A percentile compares a stretch with the other conserved stretches of the same genome.
These are phyloP conservation scores for Tricholoma flavovirens DNA, from an alignment of 768 basidiomycete species.

Conservation along the genomic window DNA sequence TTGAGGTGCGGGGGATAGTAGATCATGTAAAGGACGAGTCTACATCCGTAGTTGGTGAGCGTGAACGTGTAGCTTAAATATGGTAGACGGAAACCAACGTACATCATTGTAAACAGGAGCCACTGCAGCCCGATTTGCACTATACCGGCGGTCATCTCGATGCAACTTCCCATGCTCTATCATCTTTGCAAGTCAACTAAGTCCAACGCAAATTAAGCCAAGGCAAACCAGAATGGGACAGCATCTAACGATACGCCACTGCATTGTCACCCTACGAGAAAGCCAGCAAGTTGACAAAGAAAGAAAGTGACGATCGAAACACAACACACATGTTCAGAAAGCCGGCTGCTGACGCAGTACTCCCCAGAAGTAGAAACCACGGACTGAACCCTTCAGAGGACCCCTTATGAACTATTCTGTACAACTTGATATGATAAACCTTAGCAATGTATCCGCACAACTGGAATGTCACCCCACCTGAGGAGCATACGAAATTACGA, in stretches of 20 bases:
- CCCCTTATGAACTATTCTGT: conserved; percentile 69
- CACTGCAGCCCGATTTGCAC: conserved; percentile 80
- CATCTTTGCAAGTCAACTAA: conserved; percentile 2
- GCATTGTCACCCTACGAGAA: conserved; percentile 65
- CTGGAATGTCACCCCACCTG: conserved; percentile 43
- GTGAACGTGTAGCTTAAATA: background rate
- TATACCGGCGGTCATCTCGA: conserved; percentile 78
- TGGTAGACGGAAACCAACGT: conserved; percentile 22
- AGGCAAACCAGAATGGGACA: conserved; percentile 68
- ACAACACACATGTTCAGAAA: conserved; percentile 74
- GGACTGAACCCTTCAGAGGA: conserved; percentile 91
- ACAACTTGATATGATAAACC: conserved; percentile 41
- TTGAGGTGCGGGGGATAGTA: conserved; percentile 89
- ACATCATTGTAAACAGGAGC: conserved; percentile 83
- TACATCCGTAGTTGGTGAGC: conserved; percentile 26
- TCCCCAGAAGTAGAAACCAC: conserved; percentile 85
- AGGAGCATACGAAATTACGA: conserved; percentile 79
- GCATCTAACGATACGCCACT: conserved; percentile 78
- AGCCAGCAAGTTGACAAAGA: no score
- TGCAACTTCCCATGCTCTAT: conserved; percentile 64
- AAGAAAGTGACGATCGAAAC: background rate
- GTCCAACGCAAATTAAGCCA: background rate
- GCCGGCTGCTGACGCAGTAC: conserved; percentile 73
- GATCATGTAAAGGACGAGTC: conserved; percentile 83
- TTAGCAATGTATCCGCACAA: background rate